A percentile compares a stretch with the other conserved stretches of the same genome.
Evolutionary conservation across 768 basidiomycete species (phyloP).

Genomic region (Podaxis sp.): DNA sequence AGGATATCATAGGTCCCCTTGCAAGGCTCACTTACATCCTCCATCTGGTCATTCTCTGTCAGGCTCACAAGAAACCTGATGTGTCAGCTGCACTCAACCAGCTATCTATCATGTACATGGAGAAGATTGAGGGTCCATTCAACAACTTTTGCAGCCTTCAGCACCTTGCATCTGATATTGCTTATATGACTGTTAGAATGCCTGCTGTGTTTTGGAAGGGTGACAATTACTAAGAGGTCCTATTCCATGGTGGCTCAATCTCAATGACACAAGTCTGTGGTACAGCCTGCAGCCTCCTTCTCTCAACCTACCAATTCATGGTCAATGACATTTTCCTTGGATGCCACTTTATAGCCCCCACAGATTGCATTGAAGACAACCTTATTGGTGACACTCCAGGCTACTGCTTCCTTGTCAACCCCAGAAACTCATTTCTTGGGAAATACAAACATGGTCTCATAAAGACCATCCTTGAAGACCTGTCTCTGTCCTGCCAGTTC

Average conservation of each 20-base stretch:
- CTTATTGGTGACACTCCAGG: conserved; percentile 15
- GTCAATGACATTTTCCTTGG: not conserved
- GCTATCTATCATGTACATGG: conserved; percentile 5
- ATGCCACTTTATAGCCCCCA: not conserved
- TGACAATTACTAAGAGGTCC: conserved; percentile 13
- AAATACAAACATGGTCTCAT: not conserved
- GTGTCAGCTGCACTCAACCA: not conserved
- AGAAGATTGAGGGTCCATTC: conserved; percentile 21
- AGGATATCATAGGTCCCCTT: not conserved
- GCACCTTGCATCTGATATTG: conserved; percentile 21
- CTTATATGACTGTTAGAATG: conserved; percentile 12
- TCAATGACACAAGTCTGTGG: not conserved
- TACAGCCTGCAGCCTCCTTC: not conserved
- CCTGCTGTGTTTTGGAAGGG: conserved; percentile 23
- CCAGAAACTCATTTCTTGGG: conserved; percentile 9
- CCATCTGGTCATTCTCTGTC: not conserved
- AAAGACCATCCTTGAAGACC: not conserved
- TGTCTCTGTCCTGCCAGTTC: not conserved
- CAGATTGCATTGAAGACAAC: conserved; percentile 18
- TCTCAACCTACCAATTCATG: not conserved
- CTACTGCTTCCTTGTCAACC: conserved; percentile 23
- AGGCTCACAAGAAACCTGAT: not conserved
- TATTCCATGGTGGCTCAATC: conserved; percentile 21
- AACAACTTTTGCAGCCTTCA: conserved; percentile 19
- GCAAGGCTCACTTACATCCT: conserved; percentile 10